Conservation (phyloP, 441 rosid species). For the Hypseocharis bilobata region DNA sequence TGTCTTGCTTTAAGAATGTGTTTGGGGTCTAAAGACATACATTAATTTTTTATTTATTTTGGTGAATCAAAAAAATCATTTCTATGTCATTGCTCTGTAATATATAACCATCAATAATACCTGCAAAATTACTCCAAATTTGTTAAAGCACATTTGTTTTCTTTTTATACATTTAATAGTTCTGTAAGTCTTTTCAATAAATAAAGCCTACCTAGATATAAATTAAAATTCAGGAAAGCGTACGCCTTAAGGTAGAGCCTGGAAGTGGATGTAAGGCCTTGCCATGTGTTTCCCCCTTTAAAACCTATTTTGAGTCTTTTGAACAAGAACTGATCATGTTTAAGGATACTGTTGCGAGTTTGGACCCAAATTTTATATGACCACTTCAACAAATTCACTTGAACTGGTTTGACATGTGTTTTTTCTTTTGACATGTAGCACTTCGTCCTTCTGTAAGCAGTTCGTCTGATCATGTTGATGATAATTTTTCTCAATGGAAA, state of each 20-base stretch:
- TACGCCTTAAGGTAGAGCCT: not conserved
- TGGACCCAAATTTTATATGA: slow-evolving; percentile 15
- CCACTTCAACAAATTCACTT: not conserved
- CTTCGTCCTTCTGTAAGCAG: slow-evolving; percentile 55
- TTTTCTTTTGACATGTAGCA: slow-evolving; percentile 30
- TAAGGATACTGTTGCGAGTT: slow-evolving; percentile 1
- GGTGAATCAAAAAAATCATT: not conserved
- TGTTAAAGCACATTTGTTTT: not conserved
- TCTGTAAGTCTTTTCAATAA: not conserved
- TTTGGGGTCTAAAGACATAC: too few relatives aligned
- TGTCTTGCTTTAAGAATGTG: too few relatives aligned
- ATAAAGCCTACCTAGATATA: not conserved
- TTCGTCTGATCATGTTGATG: slow-evolving; percentile 45
- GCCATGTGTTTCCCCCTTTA: not conserved
- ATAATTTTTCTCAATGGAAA: slow-evolving; percentile 58
- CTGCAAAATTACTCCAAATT: not conserved
- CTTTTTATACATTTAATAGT: not conserved
- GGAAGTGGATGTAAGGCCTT: not conserved
- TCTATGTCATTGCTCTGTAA: not conserved
- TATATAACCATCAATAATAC: not conserved
- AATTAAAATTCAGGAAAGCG: not conserved
- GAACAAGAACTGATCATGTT: slow-evolving; percentile 2
- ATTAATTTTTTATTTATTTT: too few relatives aligned
- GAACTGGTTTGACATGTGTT: slow-evolving; percentile 20
- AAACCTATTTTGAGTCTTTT: not conserved